These are phyloP conservation scores for Cryptomeria japonica DNA, from an alignment of 75 land plant species.

Conservation along the genomic window DNA sequence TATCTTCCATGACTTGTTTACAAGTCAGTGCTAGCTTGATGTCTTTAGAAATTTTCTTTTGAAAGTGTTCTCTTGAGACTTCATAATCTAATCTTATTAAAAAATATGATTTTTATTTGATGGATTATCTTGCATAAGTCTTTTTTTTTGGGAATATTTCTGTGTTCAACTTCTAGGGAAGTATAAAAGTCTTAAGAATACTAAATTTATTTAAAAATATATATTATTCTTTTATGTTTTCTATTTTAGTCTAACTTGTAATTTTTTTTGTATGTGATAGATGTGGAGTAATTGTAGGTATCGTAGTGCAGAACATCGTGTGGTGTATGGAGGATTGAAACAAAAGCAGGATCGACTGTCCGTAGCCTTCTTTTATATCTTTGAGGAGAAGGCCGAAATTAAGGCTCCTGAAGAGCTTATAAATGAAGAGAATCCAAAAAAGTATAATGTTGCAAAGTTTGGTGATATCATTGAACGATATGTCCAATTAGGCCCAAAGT, in stretches of 20 bases:
- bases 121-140: too few species aligned
- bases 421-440: neutral
- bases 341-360: neutral
- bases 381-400: neutral
- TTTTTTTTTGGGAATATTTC: too few species aligned
- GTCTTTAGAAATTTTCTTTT: too few species aligned
- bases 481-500: neutral
- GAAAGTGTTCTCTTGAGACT: neutral
- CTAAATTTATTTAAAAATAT: neutral
- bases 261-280: neutral
- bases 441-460: neutral
- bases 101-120: too few species aligned
- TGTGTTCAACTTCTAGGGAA: too few species aligned
- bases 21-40: too few species aligned
- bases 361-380: neutral
- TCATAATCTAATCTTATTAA: neutral
- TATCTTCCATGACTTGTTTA: too few species aligned
- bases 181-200: too few species aligned
- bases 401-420: neutral
- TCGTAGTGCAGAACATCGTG: slow-evolving; percentile 49
- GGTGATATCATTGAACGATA: neutral
- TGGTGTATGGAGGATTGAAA: slow-evolving; percentile 16
- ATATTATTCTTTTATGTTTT: neutral
- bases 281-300: slow-evolving; percentile 55
- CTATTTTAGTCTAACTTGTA: neutral